Conservation (phyloP, 2,329 filamentous ascomycete species). For the Arthrinium puccinioides region DNA sequence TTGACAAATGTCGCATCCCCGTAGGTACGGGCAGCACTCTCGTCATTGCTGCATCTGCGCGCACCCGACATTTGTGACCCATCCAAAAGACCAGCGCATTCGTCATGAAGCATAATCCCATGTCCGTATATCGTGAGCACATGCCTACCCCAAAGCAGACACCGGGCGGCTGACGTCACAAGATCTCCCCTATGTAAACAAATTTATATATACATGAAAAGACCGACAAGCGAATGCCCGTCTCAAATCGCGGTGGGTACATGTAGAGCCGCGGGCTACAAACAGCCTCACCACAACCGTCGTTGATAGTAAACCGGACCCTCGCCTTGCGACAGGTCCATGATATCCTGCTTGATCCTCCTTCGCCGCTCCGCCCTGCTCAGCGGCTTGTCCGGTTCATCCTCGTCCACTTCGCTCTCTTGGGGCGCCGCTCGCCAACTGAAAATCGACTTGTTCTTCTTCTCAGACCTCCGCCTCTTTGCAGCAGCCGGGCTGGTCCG, state of each 20-base stretch:
- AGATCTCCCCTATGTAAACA: neutral
- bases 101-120: too few species aligned
- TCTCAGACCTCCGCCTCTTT: constrained; percentile 17
- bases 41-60: too few species aligned
- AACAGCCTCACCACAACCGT: constrained; percentile 43
- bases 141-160: too few species aligned
- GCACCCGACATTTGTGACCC: too few species aligned
- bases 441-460: constrained; percentile 14
- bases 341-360: constrained; percentile 52
- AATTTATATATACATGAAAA: neutral
- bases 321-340: constrained; percentile 35
- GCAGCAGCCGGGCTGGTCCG: constrained; percentile 21
- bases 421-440: too few species aligned
- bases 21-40: too few species aligned
- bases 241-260: neutral
- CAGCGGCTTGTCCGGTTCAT: constrained; percentile 36
- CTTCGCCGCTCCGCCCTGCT: constrained; percentile 46
- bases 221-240: neutral
- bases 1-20: too few species aligned
- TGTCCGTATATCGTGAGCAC: too few species aligned
- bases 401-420: constrained; percentile 26
- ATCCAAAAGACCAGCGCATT: too few species aligned
- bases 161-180: too few species aligned
- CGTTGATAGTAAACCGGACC: constrained; percentile 46
- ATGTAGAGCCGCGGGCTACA: neutral